Percentiles rank a stretch among this genome's conserved stretches.
Evolutionary conservation across 306 rosid genomes (phyloP).

Genomic region (Ceratonia siliqua): DNA sequence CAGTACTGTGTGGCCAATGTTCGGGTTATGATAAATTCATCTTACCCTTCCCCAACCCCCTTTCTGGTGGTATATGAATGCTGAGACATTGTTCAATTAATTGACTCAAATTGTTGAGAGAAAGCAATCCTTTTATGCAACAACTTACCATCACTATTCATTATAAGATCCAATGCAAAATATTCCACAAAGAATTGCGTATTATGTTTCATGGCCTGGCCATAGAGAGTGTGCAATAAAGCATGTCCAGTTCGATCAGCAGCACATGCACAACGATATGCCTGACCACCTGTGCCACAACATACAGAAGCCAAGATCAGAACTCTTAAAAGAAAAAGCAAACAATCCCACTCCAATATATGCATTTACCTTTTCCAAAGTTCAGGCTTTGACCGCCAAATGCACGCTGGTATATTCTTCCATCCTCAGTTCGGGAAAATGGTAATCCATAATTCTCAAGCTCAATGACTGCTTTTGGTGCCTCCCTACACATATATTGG

Average conservation of each 20-base stretch:
- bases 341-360: conserved; percentile 6
- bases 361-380: conserved; percentile 75
- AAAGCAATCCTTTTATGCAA: not conserved
- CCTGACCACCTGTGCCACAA: conserved; percentile 75
- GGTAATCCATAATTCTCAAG: conserved; percentile 93
- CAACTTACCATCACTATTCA: conserved; percentile 78
- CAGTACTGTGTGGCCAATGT: not conserved
- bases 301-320: conserved; percentile 34
- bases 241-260: conserved; percentile 99
- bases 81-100: conserved; percentile 4
- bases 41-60: not conserved
- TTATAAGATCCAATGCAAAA: conserved; percentile 81
- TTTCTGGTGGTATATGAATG: not conserved
- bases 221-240: conserved; percentile 83
- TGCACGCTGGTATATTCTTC: conserved; percentile 91
- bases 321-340: conserved; percentile 5
- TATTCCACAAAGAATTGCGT: conserved; percentile 93
- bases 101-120: not conserved
- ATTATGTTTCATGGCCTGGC: conserved; percentile 94
- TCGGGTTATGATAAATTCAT: not conserved
- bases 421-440: conserved; percentile 87
- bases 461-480: conserved; percentile 94
- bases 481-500: conserved; percentile 95
- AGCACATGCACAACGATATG: conserved; percentile 95
- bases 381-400: conserved; percentile 96